Evolutionary conservation across 225 moss, liverwort and hornwort species (phyloP).

Genomic region (Bryum argenteum): DNA sequence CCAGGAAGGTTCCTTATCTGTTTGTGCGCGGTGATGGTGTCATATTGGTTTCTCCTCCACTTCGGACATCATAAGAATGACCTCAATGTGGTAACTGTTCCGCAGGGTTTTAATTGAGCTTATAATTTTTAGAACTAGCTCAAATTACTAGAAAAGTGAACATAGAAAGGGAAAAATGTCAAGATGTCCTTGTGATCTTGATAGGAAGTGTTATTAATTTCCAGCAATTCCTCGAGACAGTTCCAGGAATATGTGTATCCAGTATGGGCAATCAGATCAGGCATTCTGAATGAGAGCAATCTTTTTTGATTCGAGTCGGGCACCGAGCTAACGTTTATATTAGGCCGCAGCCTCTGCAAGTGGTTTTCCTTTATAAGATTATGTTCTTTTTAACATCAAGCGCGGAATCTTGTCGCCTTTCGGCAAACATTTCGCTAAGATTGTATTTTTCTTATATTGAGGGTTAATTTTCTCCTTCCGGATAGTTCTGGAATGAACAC

Average conservation of each 20-base stretch:
- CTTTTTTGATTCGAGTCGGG: slow-evolving; percentile 20
- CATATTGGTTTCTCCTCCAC: slow-evolving; percentile 93
- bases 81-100: slow-evolving; percentile 32
- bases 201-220: slow-evolving; percentile 25
- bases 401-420: background rate
- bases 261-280: slow-evolving; percentile 27
- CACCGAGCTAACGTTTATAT: slow-evolving; percentile 26
- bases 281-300: slow-evolving; percentile 21
- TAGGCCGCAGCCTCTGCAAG: slow-evolving; percentile 10
- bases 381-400: slow-evolving; percentile 1
- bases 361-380: slow-evolving; percentile 16
- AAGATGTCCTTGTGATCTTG: slow-evolving; percentile 28
- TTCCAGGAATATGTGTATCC: slow-evolving; percentile 22
- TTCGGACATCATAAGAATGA: slow-evolving; percentile 75
- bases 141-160: slow-evolving; percentile 25
- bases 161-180: slow-evolving; percentile 30
- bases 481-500: no score
- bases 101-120: slow-evolving; percentile 33
- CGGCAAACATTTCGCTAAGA: background rate
- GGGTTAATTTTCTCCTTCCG: no score
- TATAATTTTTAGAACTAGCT: slow-evolving; percentile 43
- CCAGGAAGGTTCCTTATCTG: slow-evolving; percentile 89
- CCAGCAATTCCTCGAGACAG: slow-evolving; percentile 16
- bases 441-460: no score
- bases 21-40: slow-evolving; percentile 99